Conservation (phyloP, 2,329 filamentous ascomycete genomes). For the Curvularia sp. region DNA sequence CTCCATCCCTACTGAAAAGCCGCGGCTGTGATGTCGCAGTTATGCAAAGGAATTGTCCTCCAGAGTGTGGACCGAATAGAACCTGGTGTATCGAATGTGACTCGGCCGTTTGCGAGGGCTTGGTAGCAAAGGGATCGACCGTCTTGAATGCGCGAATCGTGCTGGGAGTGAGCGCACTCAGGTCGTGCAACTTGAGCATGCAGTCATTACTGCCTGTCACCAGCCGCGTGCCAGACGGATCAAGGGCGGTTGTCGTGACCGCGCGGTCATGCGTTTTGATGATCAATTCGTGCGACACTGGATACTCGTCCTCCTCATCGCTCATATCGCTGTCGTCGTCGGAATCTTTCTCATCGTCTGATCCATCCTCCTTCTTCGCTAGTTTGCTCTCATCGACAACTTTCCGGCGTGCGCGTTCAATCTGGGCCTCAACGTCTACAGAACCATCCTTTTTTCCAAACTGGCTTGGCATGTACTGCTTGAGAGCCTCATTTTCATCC, state of each 20-base stretch:
- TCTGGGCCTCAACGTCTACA: constrained; percentile 78
- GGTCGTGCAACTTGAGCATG: constrained; percentile 90
- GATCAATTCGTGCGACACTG: constrained; percentile 89
- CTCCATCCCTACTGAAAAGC: constrained; percentile 87
- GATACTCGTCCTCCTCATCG: constrained; percentile 83
- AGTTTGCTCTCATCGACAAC: constrained; percentile 50
- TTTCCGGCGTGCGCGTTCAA: constrained; percentile 76
- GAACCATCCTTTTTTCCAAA: constrained; percentile 84
- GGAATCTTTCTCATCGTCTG: constrained; percentile 45
- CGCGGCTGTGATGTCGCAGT: constrained; percentile 90
- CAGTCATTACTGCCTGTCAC: constrained; percentile 93
- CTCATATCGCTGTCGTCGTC: constrained; percentile 64
- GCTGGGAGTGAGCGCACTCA: constrained; percentile 92
- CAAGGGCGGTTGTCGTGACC: constrained; percentile 82
- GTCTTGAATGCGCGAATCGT: constrained; percentile 93
- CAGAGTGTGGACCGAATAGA: constrained; percentile 83
- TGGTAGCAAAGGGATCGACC: constrained; percentile 83
- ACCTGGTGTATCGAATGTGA: constrained; percentile 88
- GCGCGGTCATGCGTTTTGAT: constrained; percentile 91
- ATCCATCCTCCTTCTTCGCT: constrained; percentile 38
- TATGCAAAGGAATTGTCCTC: constrained; percentile 82
- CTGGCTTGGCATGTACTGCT: constrained; percentile 77
- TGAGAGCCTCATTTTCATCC: constrained; percentile 70
- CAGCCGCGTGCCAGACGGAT: constrained; percentile 83
- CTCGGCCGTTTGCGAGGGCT: constrained; percentile 74